Base-by-base conservation (phyloP, 768 basidiomycete genomes). In the Calocybe gangraenosa region DNA sequence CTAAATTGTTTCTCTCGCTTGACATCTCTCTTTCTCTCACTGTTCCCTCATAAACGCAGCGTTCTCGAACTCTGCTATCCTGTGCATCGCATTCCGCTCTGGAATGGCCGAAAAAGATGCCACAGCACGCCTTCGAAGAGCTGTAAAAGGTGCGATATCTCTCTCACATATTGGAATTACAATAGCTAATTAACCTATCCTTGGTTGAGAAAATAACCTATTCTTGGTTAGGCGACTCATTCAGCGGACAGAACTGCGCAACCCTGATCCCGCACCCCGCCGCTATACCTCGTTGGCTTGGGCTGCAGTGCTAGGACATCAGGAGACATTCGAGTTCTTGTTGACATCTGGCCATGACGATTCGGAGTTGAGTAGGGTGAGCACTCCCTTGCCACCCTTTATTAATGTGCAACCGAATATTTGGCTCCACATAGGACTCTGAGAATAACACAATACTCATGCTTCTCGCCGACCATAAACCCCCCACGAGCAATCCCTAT, bases 361-460 rank as follows among this genome's bases (percentile, higher is more conserved):
- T 59, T 84, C 88, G 46, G 94, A 97, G 64, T 70, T 92, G 49
- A 93, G 87, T 66, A 81, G 81, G 75, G 94, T 93, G 49, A 28
- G 25, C 56, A 59, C 49, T 42, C 37, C 33, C 25, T 11, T 14
- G 18, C 20, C 32, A 6, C 2, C 32, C 7, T 17, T 7, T 30
- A 37, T 21, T 32, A 31, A 40, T 44, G 1, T 37, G n/a, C 15
- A 42, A 20, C 34, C 25, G 5, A 5, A 28, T 40, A 19, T 35
- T 30, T 31, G 6, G 17, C 14, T 32, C 40, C 35, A 39, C 9
- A 15, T 56, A 96, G 94, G 94, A 97, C 61, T 79, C 79, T 5
- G 92, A 95, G 59, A 88, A 88, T 57, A 93, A 93, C 60, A 96
- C 93, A 0, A 86, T 96, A 37, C 81, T 96, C 37, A 92, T 93